Evolutionary conservation across 1,139 yeast genomes (phyloP).

Genomic region (Hanseniaspora sp.): DNA sequence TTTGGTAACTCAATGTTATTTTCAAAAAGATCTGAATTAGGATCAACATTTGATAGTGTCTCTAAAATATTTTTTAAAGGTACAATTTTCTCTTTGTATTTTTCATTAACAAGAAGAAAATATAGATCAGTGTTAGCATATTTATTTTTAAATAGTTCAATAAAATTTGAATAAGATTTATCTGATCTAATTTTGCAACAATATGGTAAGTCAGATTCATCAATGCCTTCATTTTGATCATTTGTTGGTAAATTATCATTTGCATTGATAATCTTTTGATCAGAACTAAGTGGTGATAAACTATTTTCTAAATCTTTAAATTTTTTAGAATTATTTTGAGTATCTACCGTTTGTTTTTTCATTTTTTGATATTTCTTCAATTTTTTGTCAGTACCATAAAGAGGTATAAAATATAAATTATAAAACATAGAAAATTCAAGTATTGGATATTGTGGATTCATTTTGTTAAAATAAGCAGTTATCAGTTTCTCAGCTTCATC

Average conservation of each 20-base stretch:
- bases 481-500: conserved; percentile 56
- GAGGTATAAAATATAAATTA: conserved; percentile 54
- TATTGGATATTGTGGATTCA: conserved; percentile 72
- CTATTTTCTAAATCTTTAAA: neutral
- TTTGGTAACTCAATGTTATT: conserved; percentile 35
- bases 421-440: conserved; percentile 71
- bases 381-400: conserved; percentile 46
- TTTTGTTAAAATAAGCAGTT: conserved; percentile 61
- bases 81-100: neutral
- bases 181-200: conserved; percentile 14
- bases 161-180: conserved; percentile 1
- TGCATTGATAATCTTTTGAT: neutral
- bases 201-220: neutral
- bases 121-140: neutral
- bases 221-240: neutral
- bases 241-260: neutral
- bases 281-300: neutral
- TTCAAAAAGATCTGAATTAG: neutral
- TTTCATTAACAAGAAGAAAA: neutral
- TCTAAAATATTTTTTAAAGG: neutral
- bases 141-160: neutral
- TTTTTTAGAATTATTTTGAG: neutral
- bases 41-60: neutral
- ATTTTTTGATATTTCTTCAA: neutral
- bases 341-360: neutral